Base-by-base conservation (phyloP, 2,329 filamentous ascomycete genomes). In the Penicillium sp. region DNA sequence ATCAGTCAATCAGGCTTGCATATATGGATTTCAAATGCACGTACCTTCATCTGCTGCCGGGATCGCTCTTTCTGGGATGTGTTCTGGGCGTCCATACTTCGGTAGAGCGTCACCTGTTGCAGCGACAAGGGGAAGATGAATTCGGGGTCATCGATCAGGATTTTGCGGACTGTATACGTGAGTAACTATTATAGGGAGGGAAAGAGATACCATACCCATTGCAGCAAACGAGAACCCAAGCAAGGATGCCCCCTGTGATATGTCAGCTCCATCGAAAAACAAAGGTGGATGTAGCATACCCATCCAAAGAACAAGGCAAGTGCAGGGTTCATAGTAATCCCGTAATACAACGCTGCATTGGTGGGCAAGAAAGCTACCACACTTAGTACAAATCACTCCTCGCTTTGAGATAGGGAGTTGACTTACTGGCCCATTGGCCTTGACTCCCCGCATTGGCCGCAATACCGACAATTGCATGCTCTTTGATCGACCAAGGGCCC, bases 311-410 rank as follows among this genome's bases (percentile, higher is more conserved):
- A 84, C 35, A 87, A 81, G 1, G 81, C 82, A 7, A 86, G 83
- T 0, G 80, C 83, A 0, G 84, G 79, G 53, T 86, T 77, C 53
- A 88, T 79, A 30, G 71, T 76, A 51, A 82, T 76, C 47, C 81
- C 80, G 69, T 87, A 88, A 74, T 85, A 88, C 3, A 88, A 75
- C 69, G 87, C 83, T 1, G 84, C 81, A 88, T 83, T 2, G 84
- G 82, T 6, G 80, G 76, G 66, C 83, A 85, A 1, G 79, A 82
- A 45, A 83, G 66, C 64, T 85, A 85, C 60, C 83, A 82, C 0
- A 82, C 84, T 1, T 83, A 83, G 13, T 26, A 26, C 83, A 83
- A 5, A 82, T 83, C 5, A 83, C 83, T 5, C 83, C 83, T 1
- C 83, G 83, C 0, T 82, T 83, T 54, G 88, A 79, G 23, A 85